These are phyloP conservation scores for Pseudogymnoascus sp. DNA, from an alignment of 2,329 filamentous ascomycete species.

Conservation along the genomic window DNA sequence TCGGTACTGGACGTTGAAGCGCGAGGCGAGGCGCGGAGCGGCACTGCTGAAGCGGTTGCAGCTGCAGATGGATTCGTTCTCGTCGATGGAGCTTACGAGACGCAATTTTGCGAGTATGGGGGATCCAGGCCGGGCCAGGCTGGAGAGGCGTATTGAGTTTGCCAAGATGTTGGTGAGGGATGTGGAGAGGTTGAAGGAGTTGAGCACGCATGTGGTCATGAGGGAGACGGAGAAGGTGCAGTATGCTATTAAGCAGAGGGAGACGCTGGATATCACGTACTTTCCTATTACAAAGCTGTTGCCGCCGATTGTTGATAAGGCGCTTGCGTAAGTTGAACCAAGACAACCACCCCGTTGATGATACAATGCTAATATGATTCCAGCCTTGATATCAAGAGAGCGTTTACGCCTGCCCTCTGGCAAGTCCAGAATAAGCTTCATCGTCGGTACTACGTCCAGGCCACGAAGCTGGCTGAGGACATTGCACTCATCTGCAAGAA, in stretches of 20 bases:
- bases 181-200: conserved; percentile 62
- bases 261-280: conserved; percentile 81
- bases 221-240: conserved; percentile 72
- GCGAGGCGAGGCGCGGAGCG: conserved; percentile 83
- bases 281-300: conserved; percentile 78
- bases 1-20: conserved; percentile 95
- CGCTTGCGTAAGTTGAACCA: conserved; percentile 58
- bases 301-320: conserved; percentile 69
- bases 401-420: conserved; percentile 47
- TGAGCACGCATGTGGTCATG: conserved; percentile 64
- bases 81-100: conserved; percentile 92
- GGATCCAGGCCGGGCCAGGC: conserved; percentile 65
- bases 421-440: conserved; percentile 45
- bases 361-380: conserved; percentile 31
- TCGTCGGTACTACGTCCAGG: conserved; percentile 47
- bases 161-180: conserved; percentile 67
- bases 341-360: not conserved
- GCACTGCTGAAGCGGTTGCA: conserved; percentile 88
- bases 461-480: conserved; percentile 48
- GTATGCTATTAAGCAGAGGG: conserved; percentile 64
- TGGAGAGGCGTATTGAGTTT: conserved; percentile 81
- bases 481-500: conserved; percentile 45
- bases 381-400: conserved; percentile 54
- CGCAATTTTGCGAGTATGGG: conserved; percentile 97
- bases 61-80: conserved; percentile 90